Percentiles rank a stretch among this genome's conserved stretches.
These are phyloP conservation scores for Wickerhamiella azyma DNA, from an alignment of 805 yeast genomes.

Conservation along the genomic window DNA sequence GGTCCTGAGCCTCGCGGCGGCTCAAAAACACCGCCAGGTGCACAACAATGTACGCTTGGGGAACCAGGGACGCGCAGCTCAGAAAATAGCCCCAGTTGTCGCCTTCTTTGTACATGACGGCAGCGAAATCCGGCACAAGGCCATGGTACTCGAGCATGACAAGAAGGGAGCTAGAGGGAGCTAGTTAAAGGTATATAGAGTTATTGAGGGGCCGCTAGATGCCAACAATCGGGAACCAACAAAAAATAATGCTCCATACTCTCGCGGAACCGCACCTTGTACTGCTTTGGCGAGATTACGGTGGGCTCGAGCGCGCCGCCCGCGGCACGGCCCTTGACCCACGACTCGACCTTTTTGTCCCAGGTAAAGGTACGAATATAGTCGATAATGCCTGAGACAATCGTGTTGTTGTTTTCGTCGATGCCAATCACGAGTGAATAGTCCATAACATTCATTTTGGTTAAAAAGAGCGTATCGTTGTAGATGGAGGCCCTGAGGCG, in stretches of 20 bases:
- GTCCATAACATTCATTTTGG: conserved; percentile 98
- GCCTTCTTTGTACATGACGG: conserved; percentile 59
- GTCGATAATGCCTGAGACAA: conserved; percentile 88
- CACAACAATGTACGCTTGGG: conserved; percentile 64
- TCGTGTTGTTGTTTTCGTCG: conserved; percentile 42
- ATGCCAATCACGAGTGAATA: conserved; percentile 91
- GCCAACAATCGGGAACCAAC: conserved; percentile 71
- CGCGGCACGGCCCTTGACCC: conserved; percentile 93
- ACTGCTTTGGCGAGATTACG: conserved; percentile 92
- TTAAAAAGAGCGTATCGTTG: conserved; percentile 86
- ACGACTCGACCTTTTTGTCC: conserved; percentile 95
- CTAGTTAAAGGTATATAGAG: background rate
- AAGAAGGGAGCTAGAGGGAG: background rate
- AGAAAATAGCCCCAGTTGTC: conserved; percentile 45
- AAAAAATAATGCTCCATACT: conserved; percentile 94
- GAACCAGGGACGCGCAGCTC: conserved; percentile 67
- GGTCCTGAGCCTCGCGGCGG: conserved; percentile 75
- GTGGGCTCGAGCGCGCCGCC: conserved; percentile 89
- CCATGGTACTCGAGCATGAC: conserved; percentile 13
- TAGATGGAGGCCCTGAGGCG: conserved; percentile 76
- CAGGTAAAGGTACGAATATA: conserved; percentile 93
- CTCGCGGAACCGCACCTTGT: conserved; percentile 83
- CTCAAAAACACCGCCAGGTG: conserved; percentile 73
- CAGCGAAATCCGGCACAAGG: conserved; percentile 51
- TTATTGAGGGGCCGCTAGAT: background rate